Evolutionary conservation across 495 filamentous ascomycete species (phyloP), one percentile per base, ranked within the genome.

Genomic region (Penicillium manginii): DNA sequence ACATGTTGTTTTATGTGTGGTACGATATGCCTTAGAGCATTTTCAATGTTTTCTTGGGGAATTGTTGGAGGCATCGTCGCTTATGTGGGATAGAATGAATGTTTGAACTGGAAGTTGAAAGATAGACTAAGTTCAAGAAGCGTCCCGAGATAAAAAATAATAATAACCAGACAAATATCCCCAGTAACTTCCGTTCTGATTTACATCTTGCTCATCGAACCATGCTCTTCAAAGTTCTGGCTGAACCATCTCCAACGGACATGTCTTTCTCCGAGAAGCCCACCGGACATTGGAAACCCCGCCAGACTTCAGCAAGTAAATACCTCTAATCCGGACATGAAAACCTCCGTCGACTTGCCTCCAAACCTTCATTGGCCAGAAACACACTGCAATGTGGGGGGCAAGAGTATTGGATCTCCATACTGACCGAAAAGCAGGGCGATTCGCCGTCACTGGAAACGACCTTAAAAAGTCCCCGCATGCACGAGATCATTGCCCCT

Each of bases 261-360:
- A 57, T 64, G 47, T 61, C 54, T 61, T 64, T 55, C 35, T 66
- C 64, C 64, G 46, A 11, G 18, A 29, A 39, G 26, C 10, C 40
- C 37, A 22, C 22, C 58, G 46, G 46, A 33, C 31, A 17, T 18
- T 19, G 23, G 10, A 48, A 52, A 12, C 42, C 18, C 48, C 47
- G 33, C n/a, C 6, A 17, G 17, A 4, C 19, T 17, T 7, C 18
- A 4, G 9, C 39, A 17, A 37, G 23, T 31, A 45, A n/a, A 14
- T 11, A n/a, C 12, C 40, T 2, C 19, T 18, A 21, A 26, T 17
- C 15, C 59, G 65, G 65, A 47, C 35, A 55, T 63, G 45, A 19
- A 57, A 29, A 61, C 39, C 54, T 61, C 65, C 65, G 61, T 29
- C 2, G 3, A 21, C 17, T 18, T 4, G 23, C 53, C n/a, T 5